Base-by-base conservation (phyloP, 768 basidiomycete species). In the Tulasnella sp. region DNA sequence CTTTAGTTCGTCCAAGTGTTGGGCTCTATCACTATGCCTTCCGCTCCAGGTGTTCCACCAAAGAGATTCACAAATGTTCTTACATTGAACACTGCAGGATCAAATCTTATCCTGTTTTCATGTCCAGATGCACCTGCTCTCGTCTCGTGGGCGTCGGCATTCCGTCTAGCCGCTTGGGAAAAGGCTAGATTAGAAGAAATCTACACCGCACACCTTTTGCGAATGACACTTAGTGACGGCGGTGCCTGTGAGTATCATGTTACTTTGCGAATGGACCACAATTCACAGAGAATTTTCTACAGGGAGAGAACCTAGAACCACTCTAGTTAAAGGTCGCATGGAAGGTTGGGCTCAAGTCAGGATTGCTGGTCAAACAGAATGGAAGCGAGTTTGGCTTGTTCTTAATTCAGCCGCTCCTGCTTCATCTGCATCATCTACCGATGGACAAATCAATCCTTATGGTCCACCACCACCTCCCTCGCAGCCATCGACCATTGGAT, bases 301-400 rank as follows among this genome's bases (percentile, higher is more conserved):
- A 69, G 72, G 72, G 51, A 68, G 66, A 37, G 74, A 74, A 25
- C 70, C 78, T 2, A 77, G 73, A 7, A 72, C 78, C 2, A 78
- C 83, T 6, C 72, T 92, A 2, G 63, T 75, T 9, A 74, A 75
- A 41, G 82, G 86, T 7, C 74, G 75, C 53, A 75, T 90, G 71
- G 92, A 96, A 63, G 93, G 92, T 1, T 91, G 86, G 85, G 83
- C 89, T 15, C 77, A 82, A 58, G 74, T 90, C 40, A 81, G 93
- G 39, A 72, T 96, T 33, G 83, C 91, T n/a, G 92, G 93, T n/a
- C 89, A 91, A 59, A 91, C 87, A 0, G 90, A 95, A 58, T 98
- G 93, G 93, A 90, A 90, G 63, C 75, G 78, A 35, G 72, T 91
- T 39, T 98, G 88, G 85, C 77, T 87, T 70, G 75, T 81, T 5